Base-by-base conservation (phyloP, 768 basidiomycete species). In the Hericium coralloides region DNA sequence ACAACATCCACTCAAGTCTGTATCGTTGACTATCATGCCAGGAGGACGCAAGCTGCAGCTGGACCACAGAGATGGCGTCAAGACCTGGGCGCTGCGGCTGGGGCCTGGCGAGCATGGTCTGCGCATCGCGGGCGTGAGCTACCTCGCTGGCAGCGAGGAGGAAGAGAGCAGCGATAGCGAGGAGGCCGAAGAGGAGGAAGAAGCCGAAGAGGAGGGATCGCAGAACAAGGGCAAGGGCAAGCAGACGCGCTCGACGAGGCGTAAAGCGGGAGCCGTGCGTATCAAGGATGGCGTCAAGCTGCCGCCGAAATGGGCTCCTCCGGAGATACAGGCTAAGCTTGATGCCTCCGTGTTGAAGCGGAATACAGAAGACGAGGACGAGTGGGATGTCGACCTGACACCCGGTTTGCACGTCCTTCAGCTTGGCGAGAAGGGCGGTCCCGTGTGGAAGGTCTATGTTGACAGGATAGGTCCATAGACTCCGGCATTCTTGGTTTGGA, bases 391-490 rank as follows among this genome's bases (percentile, higher is more conserved):
- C 15, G 76, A 78, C 17, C 69, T 89, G 17, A 74, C 79, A 1
- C 66, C 73, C 4, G 90, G 90, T 1, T 36, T 60, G 3, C 61
- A 81, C 62, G 70, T 82, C 17, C 67, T 92, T 26, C 90, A 92
- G 67, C 71, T 92, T 23, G 87, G 89, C 37, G 86, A 63, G 72
- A 78, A 77, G 63, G 83, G 80, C 37, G 86, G 86, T 10, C 67
- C 82, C 62, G 68, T 80, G 23, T 89, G 87, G 87, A 88, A 84
- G 68, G 73, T 87, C 22, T 85, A 85, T 66, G 70, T 84, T 12
- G 37, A 54, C 36, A 20, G 50, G 67, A 67, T 47, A 50, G 63
- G 39, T 51, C 51, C 45, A 26, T 57, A 18, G 20, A 12, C 22
- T 15, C 43, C 14, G 55, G 43, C 18, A 2, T 45, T 45, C 18